A percentile compares a stretch with the other conserved stretches of the same genome.
Conservation (phyloP, 768 basidiomycete genomes). For the Tubosaeta brunneosetosa region DNA sequence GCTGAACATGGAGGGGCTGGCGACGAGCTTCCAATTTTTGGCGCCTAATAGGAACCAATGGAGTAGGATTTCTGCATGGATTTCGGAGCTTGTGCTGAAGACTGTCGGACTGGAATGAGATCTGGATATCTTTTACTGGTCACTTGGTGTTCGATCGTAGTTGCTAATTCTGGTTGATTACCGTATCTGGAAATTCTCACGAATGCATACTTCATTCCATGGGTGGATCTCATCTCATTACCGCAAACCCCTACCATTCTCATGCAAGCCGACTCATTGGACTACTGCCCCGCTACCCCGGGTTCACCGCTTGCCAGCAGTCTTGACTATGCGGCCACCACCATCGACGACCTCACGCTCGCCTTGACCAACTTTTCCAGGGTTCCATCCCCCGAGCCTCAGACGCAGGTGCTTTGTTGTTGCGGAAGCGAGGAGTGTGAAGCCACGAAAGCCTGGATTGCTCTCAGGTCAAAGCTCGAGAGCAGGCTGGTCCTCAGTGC, state of each 20-base stretch:
- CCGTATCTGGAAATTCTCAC: slow-evolving; percentile 20
- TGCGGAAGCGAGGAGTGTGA: slow-evolving; percentile 65
- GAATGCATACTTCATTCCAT: background rate
- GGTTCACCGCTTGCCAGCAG: slow-evolving; percentile 49
- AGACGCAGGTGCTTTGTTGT: slow-evolving; percentile 51
- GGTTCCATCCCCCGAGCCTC: slow-evolving; percentile 68
- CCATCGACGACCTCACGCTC: slow-evolving; percentile 75
- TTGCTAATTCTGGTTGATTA: slow-evolving; percentile 3
- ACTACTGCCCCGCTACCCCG: slow-evolving; percentile 42
- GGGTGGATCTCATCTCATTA: too few relatives aligned
- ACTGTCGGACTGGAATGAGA: slow-evolving; percentile 39
- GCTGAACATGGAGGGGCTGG: slow-evolving; percentile 67
- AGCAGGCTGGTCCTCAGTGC: slow-evolving; percentile 78
- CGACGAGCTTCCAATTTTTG: slow-evolving; percentile 69
- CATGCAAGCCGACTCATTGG: slow-evolving; percentile 22
- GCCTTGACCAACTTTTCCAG: slow-evolving; percentile 71
- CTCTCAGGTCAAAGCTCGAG: slow-evolving; percentile 67
- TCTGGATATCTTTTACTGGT: background rate
- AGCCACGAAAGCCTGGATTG: slow-evolving; percentile 57
- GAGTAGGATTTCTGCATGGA: slow-evolving; percentile 70
- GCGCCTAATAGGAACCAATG: slow-evolving; percentile 50
- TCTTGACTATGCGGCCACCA: slow-evolving; percentile 50
- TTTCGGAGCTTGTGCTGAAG: slow-evolving; percentile 54
- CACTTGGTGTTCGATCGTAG: background rate
- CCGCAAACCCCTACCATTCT: background rate